Evolutionary conservation across 2,329 filamentous ascomycete species (phyloP), one percentile per base, ranked within the genome.

Genomic region (Penicillium sp.): DNA sequence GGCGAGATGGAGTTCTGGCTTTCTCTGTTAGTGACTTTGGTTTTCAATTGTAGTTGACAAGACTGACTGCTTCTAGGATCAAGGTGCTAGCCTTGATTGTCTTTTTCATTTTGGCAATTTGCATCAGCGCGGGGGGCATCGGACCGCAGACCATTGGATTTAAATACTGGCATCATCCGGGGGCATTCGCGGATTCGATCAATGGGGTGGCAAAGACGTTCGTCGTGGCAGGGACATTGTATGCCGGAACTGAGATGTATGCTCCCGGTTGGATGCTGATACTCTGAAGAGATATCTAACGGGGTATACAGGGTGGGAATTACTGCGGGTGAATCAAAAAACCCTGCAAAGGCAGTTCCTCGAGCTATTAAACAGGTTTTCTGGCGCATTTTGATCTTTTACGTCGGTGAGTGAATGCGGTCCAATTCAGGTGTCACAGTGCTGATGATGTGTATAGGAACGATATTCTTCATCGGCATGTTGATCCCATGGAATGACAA

Each of bases 381-480:
- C 27, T 68, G 62, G 64, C 64, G 67, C 21, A 69, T 68, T 28
- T 41, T 69, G 7, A 66, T 84, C 25, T 78, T 83, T 42, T 81
- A 84, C 34, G 81, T 87, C 73, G 61, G 62, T 60, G 43, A 38
- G 23, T n/a, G 16, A 38, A 20, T n/a, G 16, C 3, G 9, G 19
- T 5, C 2, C 2, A 16, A 27, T 4, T 11, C 4, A 18, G 34
- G 9, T 10, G 2, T 4, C 3, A 10, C 4, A 15, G 7, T 16
- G 13, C 46, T 51, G 9, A 47, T 13, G 2, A n/a, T 19, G 8
- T 5, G n/a, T n/a, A 4, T 25, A 64, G 83, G 83, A 23, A 78
- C 77, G 7, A 84, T 83, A 20, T 79, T 88, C 58, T 87, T 87
- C 68, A 86, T 85, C 43, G 83, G 85, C 7, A 72, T 91, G 2